phyloP scores from a whole-genome alignment of 352 stramenopile genomes.

The Globisporangium nodosum region DNA sequence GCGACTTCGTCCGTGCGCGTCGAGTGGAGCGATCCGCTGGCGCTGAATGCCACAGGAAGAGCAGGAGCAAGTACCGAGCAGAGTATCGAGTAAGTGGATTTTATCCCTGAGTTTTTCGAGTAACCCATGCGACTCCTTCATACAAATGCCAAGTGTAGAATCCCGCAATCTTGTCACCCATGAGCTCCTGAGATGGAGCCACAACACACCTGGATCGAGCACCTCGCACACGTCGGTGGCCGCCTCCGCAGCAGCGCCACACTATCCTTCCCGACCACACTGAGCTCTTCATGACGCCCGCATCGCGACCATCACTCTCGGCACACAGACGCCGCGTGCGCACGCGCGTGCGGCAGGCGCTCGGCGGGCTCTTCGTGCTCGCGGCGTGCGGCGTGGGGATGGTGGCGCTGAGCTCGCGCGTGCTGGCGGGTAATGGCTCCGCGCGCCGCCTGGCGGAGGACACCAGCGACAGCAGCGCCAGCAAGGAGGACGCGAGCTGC shows the following conservation, averaged over 20 bases:
- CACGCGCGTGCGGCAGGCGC: slow-evolving; percentile 17
- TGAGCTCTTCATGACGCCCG: too few species aligned
- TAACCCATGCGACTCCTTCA: neutral
- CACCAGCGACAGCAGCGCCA: slow-evolving; percentile 4
- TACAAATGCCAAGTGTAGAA: neutral
- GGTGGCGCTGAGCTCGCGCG: slow-evolving; percentile 2
- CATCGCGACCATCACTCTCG: neutral
- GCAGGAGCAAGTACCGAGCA: too few species aligned
- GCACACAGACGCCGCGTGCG: slow-evolving; percentile 4
- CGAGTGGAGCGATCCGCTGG: too few species aligned
- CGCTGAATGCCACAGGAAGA: too few species aligned
- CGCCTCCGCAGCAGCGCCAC: neutral
- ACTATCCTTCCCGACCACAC: neutral
- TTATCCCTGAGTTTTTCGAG: neutral
- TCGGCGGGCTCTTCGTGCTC: slow-evolving; percentile 20
- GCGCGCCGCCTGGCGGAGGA: slow-evolving; percentile 14
- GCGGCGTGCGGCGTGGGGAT: slow-evolving; percentile 16
- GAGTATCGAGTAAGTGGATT: slow-evolving; percentile 39
- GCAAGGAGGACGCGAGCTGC: slow-evolving; percentile 26
- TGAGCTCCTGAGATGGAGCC: neutral
- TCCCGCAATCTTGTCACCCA: too few species aligned
- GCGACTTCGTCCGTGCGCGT: too few species aligned
- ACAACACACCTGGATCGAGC: neutral
- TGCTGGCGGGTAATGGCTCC: neutral
- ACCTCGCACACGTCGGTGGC: too few species aligned